A percentile compares a stretch with the other conserved stretches of the same genome.
Evolutionary conservation across 257 asterid genomes (phyloP).

Genomic region (Knoxia roxburghii): DNA sequence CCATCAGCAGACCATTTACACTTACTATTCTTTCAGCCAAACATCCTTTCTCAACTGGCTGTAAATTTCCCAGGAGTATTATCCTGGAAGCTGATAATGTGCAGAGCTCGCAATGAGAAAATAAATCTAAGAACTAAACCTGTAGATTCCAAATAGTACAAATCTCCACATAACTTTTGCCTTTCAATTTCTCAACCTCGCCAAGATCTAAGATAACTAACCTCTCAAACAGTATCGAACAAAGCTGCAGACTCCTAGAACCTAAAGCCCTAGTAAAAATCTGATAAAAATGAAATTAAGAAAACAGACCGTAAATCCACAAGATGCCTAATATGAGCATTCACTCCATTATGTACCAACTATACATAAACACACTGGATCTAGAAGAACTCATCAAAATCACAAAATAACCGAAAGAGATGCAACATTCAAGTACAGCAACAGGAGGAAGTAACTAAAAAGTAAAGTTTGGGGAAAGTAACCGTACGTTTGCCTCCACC

Average conservation of each 20-base stretch:
- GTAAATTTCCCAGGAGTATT: neutral
- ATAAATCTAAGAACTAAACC: no score
- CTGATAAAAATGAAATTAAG: neutral
- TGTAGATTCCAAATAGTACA: neutral
- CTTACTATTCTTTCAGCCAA: neutral
- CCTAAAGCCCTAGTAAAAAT: neutral
- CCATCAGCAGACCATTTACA: neutral
- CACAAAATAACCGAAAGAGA: neutral
- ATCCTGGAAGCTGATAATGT: no score
- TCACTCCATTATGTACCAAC: neutral
- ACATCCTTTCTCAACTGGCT: neutral
- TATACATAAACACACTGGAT: neutral
- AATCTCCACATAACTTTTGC: neutral
- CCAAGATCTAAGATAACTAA: neutral
- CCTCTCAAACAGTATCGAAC: no score
- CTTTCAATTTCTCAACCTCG: neutral
- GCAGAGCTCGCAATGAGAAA: no score
- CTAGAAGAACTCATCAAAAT: neutral
- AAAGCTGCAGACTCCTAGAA: neutral
- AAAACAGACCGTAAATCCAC: neutral
- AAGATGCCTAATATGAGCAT: neutral
- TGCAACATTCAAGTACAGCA: neutral
- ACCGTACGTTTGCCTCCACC: conserved; percentile 88
- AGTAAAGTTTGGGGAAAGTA: neutral
- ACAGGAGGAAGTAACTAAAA: neutral